Conservation (phyloP, 2,329 filamentous ascomycete species). For the Sclerotinia nivalis region DNA sequence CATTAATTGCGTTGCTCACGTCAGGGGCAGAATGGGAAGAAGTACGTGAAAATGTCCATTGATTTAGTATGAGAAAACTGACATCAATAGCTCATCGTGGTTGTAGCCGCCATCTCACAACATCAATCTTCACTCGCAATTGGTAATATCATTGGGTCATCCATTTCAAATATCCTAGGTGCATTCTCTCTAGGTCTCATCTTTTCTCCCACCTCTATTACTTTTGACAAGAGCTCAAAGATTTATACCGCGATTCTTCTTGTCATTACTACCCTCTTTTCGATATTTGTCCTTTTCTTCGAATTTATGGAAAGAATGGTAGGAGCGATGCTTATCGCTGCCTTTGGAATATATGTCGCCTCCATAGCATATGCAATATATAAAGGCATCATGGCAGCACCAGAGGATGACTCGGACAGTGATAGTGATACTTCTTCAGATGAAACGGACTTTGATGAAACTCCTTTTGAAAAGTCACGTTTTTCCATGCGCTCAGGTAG, state of each 20-base stretch:
- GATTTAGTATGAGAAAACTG: neutral
- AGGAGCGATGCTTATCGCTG: slow-evolving; percentile 45
- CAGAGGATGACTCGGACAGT: slow-evolving; percentile 47
- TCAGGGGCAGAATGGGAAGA: slow-evolving; percentile 59
- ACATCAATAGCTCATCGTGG: slow-evolving; percentile 48
- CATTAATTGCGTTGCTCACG: slow-evolving; percentile 53
- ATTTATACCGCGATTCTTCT: slow-evolving; percentile 50
- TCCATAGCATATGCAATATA: slow-evolving; percentile 50
- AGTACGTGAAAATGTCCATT: slow-evolving; percentile 38
- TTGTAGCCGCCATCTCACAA: slow-evolving; percentile 50
- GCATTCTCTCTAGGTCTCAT: slow-evolving; percentile 56
- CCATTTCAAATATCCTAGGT: slow-evolving; percentile 56
- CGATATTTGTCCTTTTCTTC: slow-evolving; percentile 41
- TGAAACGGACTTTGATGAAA: neutral
- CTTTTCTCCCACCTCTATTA: slow-evolving; percentile 42
- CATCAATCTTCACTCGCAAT: slow-evolving; percentile 50
- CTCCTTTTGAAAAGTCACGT: neutral
- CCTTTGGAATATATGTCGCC: slow-evolving; percentile 48
- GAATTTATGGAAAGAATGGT: slow-evolving; percentile 41
- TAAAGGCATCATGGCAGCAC: slow-evolving; percentile 45
- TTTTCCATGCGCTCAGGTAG: neutral
- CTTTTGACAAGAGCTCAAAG: slow-evolving; percentile 51
- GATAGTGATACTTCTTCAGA: slow-evolving; percentile 38
- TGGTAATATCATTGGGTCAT: slow-evolving; percentile 56
- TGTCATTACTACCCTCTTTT: slow-evolving; percentile 46